Evolutionary conservation across 2,329 filamentous ascomycete genomes (phyloP).

Genomic region (Cyphellophora europaea): DNA sequence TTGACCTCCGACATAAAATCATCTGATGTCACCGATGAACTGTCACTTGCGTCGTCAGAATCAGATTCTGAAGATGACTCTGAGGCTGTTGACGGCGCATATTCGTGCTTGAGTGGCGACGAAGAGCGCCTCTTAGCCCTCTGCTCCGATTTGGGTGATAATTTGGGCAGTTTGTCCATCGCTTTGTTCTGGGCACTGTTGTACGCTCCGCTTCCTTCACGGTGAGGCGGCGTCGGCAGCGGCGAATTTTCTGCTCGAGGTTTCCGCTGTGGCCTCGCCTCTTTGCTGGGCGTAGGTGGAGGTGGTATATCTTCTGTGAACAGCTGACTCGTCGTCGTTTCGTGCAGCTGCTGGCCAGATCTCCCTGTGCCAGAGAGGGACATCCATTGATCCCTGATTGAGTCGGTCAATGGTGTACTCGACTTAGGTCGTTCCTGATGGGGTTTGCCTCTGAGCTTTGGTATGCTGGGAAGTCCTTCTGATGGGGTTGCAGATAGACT

Average conservation of each 20-base stretch:
- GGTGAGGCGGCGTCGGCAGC: conserved; percentile 40
- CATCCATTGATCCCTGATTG: conserved; percentile 10
- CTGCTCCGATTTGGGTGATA: conserved; percentile 31
- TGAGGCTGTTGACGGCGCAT: conserved; percentile 71
- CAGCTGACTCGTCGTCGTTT: conserved; percentile 5
- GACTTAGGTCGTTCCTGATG: conserved; percentile 6
- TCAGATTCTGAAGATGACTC: conserved; percentile 51
- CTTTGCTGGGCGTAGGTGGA: conserved; percentile 7
- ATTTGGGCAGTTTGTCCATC: conserved; percentile 4
- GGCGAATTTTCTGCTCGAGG: conserved; percentile 17
- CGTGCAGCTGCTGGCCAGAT: conserved; percentile 1
- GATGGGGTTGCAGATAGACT: conserved; percentile 39
- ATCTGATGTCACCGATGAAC: conserved; percentile 44
- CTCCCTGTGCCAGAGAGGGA: conserved; percentile 3
- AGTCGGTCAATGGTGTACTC: conserved; percentile 6
- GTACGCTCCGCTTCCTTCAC: conserved; percentile 18
- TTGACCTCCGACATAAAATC: conserved; percentile 42
- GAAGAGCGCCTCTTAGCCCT: conserved; percentile 61
- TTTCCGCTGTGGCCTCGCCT: too few species aligned
- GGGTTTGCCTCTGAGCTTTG: conserved; percentile 30
- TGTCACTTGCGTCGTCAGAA: conserved; percentile 37
- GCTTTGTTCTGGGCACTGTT: conserved; percentile 6
- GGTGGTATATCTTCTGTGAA: conserved; percentile 13
- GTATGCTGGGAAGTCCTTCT: conserved; percentile 33
- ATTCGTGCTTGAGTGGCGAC: conserved; percentile 94